These are phyloP conservation scores for Microbotryomycetes sp. DNA, from an alignment of 1,284 basidiomycete species.

Conservation along the genomic window DNA sequence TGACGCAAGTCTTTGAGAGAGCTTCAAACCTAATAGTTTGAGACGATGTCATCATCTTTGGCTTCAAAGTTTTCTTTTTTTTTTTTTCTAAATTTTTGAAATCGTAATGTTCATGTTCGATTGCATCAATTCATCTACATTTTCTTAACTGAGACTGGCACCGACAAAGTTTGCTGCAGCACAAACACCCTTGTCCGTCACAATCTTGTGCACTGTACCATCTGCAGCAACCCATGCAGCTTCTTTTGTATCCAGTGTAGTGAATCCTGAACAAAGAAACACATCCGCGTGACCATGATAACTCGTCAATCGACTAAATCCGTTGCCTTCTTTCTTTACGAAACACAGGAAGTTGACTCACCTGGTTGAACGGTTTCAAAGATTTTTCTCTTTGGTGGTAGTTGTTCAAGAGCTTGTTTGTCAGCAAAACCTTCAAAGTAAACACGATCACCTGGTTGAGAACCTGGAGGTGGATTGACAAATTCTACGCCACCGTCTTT, in stretches of 20 bases:
- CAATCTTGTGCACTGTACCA: constrained; percentile 72
- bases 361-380: constrained; percentile 87
- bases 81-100: too few species aligned
- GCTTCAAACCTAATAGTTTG: too few species aligned
- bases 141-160: constrained; percentile 79
- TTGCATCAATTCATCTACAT: too few species aligned
- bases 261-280: constrained; percentile 57
- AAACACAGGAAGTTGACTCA: background rate
- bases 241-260: constrained; percentile 73
- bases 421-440: constrained; percentile 74
- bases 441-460: constrained; percentile 80
- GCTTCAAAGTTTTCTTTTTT: too few species aligned
- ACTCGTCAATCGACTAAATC: background rate
- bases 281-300: background rate
- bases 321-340: too few species aligned
- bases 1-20: too few species aligned
- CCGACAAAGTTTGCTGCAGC: constrained; percentile 73
- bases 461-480: constrained; percentile 75
- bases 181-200: constrained; percentile 76
- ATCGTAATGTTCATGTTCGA: too few species aligned
- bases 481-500: constrained; percentile 78
- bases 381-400: constrained; percentile 97
- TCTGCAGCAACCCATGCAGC: constrained; percentile 85
- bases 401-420: constrained; percentile 47
- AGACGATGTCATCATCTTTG: too few species aligned